Percentiles rank a stretch among this genome's conserved stretches.
These are phyloP conservation scores for Moesziomyces sp. DNA, from an alignment of 1,284 basidiomycete species.

Conservation along the genomic window DNA sequence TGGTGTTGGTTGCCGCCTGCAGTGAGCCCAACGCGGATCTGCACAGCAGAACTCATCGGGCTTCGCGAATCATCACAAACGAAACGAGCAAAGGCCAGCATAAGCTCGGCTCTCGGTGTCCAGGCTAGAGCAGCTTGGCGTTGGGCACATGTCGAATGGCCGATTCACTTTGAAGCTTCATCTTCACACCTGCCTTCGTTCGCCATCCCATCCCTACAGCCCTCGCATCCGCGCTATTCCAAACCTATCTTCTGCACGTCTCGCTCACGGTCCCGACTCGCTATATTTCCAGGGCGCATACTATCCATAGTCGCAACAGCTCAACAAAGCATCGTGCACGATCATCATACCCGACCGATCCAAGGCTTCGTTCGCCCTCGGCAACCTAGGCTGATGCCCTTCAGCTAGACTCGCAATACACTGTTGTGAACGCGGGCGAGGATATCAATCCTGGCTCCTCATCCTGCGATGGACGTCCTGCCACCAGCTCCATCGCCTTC, in stretches of 20 bases:
- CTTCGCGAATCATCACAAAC: neutral
- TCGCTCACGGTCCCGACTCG: too few relatives aligned
- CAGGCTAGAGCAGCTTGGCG: neutral
- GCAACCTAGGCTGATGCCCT: neutral
- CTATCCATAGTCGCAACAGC: too few relatives aligned
- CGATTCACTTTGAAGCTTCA: too few relatives aligned
- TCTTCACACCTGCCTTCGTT: neutral
- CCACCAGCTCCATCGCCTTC: neutral
- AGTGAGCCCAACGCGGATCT: neutral
- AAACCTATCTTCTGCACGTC: too few relatives aligned
- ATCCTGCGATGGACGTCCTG: slow-evolving; percentile 17
- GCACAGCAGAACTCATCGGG: neutral
- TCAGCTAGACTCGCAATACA: neutral
- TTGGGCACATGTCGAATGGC: too few relatives aligned
- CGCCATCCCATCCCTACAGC: neutral
- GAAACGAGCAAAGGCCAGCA: neutral
- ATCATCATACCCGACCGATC: neutral
- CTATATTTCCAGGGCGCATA: too few relatives aligned
- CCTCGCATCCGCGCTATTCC: too few relatives aligned
- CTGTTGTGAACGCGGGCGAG: neutral
- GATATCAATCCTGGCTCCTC: neutral
- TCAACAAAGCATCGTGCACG: neutral
- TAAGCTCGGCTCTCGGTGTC: neutral
- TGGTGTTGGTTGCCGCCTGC: neutral
- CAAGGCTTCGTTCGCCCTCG: neutral